These are phyloP conservation scores for Zygosaccharomyces pseudorouxii DNA, from an alignment of 805 yeast species.

Conservation along the genomic window DNA sequence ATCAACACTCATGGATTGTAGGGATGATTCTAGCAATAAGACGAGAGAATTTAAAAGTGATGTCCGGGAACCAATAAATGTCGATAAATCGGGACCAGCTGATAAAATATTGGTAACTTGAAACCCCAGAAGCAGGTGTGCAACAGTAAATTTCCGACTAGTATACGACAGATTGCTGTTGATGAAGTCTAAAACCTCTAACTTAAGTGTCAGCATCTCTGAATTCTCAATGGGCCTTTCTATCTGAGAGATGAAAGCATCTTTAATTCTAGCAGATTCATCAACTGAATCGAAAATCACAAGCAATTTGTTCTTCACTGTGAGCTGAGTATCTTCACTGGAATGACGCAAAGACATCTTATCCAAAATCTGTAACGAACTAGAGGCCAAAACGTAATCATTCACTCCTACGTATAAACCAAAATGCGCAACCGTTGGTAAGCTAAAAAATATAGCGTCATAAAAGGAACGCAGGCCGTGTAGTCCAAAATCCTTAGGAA, in stretches of 20 bases:
- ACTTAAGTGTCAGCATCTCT: constrained; percentile 46
- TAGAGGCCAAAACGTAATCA: constrained; percentile 46
- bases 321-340: constrained; percentile 34
- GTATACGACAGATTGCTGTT: constrained; percentile 43
- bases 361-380: constrained; percentile 50
- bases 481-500: constrained; percentile 42
- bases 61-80: constrained; percentile 49
- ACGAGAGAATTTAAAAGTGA: constrained; percentile 57
- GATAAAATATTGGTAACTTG: constrained; percentile 48
- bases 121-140: constrained; percentile 80
- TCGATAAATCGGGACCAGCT: constrained; percentile 43
- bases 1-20: constrained; percentile 39
- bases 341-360: constrained; percentile 40
- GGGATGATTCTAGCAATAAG: constrained; percentile 44
- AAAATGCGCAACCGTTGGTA: constrained; percentile 68
- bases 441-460: constrained; percentile 65
- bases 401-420: constrained; percentile 68
- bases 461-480: constrained; percentile 61
- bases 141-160: constrained; percentile 45
- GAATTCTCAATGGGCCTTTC: constrained; percentile 42
- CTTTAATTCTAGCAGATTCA: constrained; percentile 70
- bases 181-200: constrained; percentile 56
- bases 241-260: constrained; percentile 65
- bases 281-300: constrained; percentile 70
- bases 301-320: constrained; percentile 56